These are phyloP conservation scores for Myrmaecium sp. DNA, from an alignment of 2,329 filamentous ascomycete genomes.

Conservation along the genomic window DNA sequence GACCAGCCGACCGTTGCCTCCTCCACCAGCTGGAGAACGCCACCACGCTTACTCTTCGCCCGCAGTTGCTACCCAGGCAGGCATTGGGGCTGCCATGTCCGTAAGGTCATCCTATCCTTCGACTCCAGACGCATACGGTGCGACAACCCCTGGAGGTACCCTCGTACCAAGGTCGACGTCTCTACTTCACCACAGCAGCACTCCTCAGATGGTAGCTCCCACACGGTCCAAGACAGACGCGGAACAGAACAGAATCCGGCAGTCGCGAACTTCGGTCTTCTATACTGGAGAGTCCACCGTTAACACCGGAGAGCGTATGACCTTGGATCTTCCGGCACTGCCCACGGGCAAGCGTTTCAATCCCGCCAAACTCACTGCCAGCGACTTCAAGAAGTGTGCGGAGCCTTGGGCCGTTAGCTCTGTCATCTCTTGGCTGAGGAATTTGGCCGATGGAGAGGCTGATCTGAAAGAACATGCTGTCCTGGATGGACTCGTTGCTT, in stretches of 20 bases:
- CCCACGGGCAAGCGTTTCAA: constrained; percentile 69
- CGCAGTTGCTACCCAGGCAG: constrained; percentile 17
- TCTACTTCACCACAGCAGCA: constrained; percentile 63
- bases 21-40: constrained; percentile 43
- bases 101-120: too few relatives aligned
- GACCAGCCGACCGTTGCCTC: constrained; percentile 41
- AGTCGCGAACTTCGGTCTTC: constrained; percentile 8
- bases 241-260: constrained; percentile 38
- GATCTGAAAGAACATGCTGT: constrained; percentile 75
- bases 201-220: constrained; percentile 64
- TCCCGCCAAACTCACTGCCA: constrained; percentile 62
- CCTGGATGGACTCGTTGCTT: constrained; percentile 67
- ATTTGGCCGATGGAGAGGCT: constrained; percentile 78
- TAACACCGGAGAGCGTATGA: constrained; percentile 37
- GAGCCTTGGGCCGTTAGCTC: constrained; percentile 89
- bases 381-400: constrained; percentile 67
- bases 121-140: constrained; percentile 14
- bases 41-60: constrained; percentile 30
- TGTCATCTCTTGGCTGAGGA: constrained; percentile 73
- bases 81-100: constrained; percentile 12
- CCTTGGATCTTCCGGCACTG: constrained; percentile 71
- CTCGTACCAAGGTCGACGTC: constrained; percentile 34
- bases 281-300: constrained; percentile 20
- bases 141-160: constrained; percentile 15
- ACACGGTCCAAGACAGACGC: constrained; percentile 89